Base-by-base conservation (phyloP, 257 asterid genomes). In the Solanum medicagineum region DNA sequence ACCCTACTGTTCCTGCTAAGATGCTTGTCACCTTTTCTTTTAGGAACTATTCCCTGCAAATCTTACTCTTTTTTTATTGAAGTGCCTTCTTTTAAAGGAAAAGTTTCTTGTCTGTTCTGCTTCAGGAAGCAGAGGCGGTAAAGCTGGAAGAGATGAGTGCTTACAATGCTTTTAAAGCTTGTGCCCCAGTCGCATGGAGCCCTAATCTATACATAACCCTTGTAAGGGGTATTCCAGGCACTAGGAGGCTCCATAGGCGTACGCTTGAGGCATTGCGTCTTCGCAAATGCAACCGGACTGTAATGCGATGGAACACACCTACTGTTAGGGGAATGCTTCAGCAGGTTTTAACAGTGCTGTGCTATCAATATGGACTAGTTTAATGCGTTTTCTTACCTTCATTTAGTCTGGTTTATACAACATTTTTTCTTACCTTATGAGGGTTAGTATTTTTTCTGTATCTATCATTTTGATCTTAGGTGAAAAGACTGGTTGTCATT, bases 181-280 rank as follows among this genome's bases (percentile, higher is more conserved):
- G 89, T 80, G 92, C 91, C 84, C 97, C 97, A 2, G 89, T 95
- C 8, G 95, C 97, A 47, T 96, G 99, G 99, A 96, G 99, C 89
- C 92, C 93, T 40, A 92, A 93, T 87, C 91, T 96, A 10, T 94
- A 95, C 89, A 87, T 96, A 66, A 96, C 99, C 32, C 95, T 95
- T 83, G 99, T 96, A 69, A 96, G 99, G 88, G 99, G 99, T 14
- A 94, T 93, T 36, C 98, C 99, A 11, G 99, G 99, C 2, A 96
- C 99, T 49, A 86, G 98, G 92, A 92, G 85, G 84, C 97, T 94
- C 90, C 99, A 96, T 85, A 94, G 98, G 84, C 97, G 97, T 89
- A 96, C 99, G 81, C 88, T 96, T 85, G 99, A 94, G 89, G 99
- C 98, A 42, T 69, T 96, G 86, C 96, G 95, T 42, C 98, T 96